Conservation (phyloP, 805 yeast species). For the Candida caryicola region DNA sequence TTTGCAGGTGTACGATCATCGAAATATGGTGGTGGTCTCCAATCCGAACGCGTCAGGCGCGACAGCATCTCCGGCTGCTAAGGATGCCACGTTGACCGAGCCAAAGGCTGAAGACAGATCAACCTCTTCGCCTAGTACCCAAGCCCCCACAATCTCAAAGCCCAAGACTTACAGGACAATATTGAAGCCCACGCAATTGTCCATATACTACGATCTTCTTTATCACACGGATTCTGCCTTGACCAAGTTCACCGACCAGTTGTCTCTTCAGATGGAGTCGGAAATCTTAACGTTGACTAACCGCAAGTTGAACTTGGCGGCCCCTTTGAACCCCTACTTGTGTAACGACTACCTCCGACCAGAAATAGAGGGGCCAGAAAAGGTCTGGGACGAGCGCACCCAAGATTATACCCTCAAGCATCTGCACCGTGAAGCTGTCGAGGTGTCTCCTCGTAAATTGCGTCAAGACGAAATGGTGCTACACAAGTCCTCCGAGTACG, state of each 20-base stretch:
- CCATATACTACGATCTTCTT: slow-evolving; percentile 80
- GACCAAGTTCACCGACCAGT: slow-evolving; percentile 70
- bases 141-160: slow-evolving; percentile 25
- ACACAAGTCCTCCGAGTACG: slow-evolving; percentile 79
- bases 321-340: slow-evolving; percentile 66
- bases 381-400: slow-evolving; percentile 35
- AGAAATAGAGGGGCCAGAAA: slow-evolving; percentile 46
- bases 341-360: slow-evolving; percentile 50
- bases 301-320: slow-evolving; percentile 71
- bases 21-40: slow-evolving; percentile 40
- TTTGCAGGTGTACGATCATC: slow-evolving; percentile 81
- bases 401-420: slow-evolving; percentile 29
- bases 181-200: slow-evolving; percentile 73
- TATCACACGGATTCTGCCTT: slow-evolving; percentile 77
- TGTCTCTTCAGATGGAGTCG: slow-evolving; percentile 82
- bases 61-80: neutral
- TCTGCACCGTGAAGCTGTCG: slow-evolving; percentile 32
- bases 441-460: slow-evolving; percentile 32
- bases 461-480: slow-evolving; percentile 42
- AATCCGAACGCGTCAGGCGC: slow-evolving; percentile 1
- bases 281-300: slow-evolving; percentile 77
- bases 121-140: neutral
- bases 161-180: slow-evolving; percentile 78
- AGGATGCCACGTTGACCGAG: neutral
- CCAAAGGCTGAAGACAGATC: neutral